A percentile compares a stretch with the other conserved stretches of the same genome.
Conservation (phyloP, 352 stramenopile species). For the Phytopythium ostracodes region DNA sequence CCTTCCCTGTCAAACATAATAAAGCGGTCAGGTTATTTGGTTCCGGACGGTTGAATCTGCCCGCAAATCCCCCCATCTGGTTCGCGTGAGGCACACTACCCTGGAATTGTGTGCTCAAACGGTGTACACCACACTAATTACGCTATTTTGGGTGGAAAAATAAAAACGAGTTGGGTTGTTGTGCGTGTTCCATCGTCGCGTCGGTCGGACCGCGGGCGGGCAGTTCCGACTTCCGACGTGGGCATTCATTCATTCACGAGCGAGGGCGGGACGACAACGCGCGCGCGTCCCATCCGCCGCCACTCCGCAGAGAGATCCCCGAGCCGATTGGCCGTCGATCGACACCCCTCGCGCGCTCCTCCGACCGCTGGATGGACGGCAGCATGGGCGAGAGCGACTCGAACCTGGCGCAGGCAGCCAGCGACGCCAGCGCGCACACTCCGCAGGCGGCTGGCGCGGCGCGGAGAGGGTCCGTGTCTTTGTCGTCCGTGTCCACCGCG, state of each 20-base stretch:
- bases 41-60: background rate
- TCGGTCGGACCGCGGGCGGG: background rate
- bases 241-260: too few relatives aligned
- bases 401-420: slow-evolving; percentile 4
- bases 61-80: background rate
- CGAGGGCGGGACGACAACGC: background rate
- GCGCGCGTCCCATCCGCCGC: background rate
- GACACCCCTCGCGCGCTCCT: background rate
- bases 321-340: background rate
- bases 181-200: background rate
- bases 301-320: background rate
- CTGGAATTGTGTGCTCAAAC: background rate
- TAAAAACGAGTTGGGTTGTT: background rate
- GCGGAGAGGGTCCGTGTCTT: background rate
- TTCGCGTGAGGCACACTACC: background rate
- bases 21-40: background rate
- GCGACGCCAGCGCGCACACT: slow-evolving; percentile 3
- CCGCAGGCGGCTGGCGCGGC: slow-evolving; percentile 1
- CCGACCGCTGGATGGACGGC: background rate
- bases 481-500: slow-evolving; percentile 4
- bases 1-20: background rate
- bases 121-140: background rate
- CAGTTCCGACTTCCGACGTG: background rate
- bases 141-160: background rate
- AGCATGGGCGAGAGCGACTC: slow-evolving; percentile 4